Percentiles rank a stretch among this genome's conserved stretches.
These are phyloP conservation scores for Cephalotrichum gorgonifer DNA, from an alignment of 2,329 filamentous ascomycete genomes.

Conservation along the genomic window DNA sequence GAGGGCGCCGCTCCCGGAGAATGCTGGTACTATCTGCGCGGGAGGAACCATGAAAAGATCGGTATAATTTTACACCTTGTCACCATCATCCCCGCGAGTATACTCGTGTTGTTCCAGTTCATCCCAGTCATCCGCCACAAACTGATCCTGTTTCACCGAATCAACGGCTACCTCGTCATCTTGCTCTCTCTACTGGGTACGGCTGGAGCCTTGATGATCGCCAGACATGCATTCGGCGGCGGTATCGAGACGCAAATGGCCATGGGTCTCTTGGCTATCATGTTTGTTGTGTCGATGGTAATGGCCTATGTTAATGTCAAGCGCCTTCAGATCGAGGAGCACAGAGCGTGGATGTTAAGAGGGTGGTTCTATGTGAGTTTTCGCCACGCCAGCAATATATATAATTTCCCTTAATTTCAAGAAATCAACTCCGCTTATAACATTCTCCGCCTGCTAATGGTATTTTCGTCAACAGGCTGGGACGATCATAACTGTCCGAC, in stretches of 20 bases:
- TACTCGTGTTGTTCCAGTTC: conserved; percentile 35
- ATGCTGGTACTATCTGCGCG: conserved; percentile 26
- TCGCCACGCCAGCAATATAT: too few relatives aligned
- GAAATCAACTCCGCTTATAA: too few relatives aligned
- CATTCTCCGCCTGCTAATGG: too few relatives aligned
- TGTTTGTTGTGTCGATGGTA: conserved; percentile 27
- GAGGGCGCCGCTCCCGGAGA: conserved; percentile 21
- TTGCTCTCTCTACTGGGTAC: conserved; percentile 32
- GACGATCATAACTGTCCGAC: conserved; percentile 39
- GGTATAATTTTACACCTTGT: conserved; percentile 34
- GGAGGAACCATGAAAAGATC: conserved; percentile 14
- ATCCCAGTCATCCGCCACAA: conserved; percentile 33
- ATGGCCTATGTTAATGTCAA: conserved; percentile 46
- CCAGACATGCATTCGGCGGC: conserved; percentile 39
- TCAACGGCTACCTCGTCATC: conserved; percentile 45
- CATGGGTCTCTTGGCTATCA: conserved; percentile 29
- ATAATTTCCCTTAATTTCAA: not conserved
- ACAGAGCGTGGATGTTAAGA: conserved; percentile 53
- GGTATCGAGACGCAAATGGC: conserved; percentile 32
- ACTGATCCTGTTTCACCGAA: conserved; percentile 40
- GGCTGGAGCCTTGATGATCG: conserved; percentile 39
- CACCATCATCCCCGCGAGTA: conserved; percentile 27
- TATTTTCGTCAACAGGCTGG: conserved; percentile 24
- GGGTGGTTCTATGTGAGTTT: conserved; percentile 33
- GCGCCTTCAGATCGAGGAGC: conserved; percentile 47